phyloP scores from a whole-genome alignment of 2,329 filamentous ascomycete genomes.

The Fusarium veterinarium region DNA sequence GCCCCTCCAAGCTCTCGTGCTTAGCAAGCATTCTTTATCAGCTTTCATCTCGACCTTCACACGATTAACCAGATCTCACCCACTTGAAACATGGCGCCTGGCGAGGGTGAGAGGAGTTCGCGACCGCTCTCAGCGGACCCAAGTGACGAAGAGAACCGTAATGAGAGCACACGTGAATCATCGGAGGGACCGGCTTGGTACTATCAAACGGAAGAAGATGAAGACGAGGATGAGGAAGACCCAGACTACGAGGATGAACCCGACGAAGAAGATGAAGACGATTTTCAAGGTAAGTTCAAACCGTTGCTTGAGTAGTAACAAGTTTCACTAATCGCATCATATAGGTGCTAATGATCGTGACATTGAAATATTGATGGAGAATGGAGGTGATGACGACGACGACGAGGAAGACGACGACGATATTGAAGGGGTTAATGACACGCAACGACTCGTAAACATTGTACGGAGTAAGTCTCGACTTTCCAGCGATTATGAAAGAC shows the following conservation, averaged over 20 bases:
- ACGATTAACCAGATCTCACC: not conserved
- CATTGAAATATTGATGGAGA: slow-evolving; percentile 34
- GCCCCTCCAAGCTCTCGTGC: slow-evolving; percentile 21
- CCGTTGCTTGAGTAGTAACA: not conserved
- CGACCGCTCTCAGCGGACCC: not conserved
- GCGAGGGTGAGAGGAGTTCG: slow-evolving; percentile 16
- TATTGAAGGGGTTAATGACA: slow-evolving; percentile 43
- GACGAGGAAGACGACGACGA: slow-evolving; percentile 40
- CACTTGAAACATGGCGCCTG: slow-evolving; percentile 24
- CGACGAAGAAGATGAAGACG: slow-evolving; percentile 44
- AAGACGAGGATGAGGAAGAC: slow-evolving; percentile 51
- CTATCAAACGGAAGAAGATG: slow-evolving; percentile 44
- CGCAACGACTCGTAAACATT: slow-evolving; percentile 48
- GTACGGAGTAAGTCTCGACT: slow-evolving; percentile 44
- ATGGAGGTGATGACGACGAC: slow-evolving; percentile 36
- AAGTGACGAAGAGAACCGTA: slow-evolving; percentile 14
- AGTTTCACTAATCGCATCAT: not conserved
- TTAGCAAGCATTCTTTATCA: slow-evolving; percentile 37
- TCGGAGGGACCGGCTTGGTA: slow-evolving; percentile 25
- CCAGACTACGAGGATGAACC: slow-evolving; percentile 43
- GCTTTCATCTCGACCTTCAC: not conserved
- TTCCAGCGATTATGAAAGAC: not conserved
- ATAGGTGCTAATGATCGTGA: slow-evolving; percentile 27
- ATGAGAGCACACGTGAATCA: slow-evolving; percentile 20
- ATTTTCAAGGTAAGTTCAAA: slow-evolving; percentile 37